Percentiles rank a stretch among this genome's conserved stretches.
phyloP scores from a whole-genome alignment of 2,329 filamentous ascomycete genomes.

The Penicillium capsulatum region DNA sequence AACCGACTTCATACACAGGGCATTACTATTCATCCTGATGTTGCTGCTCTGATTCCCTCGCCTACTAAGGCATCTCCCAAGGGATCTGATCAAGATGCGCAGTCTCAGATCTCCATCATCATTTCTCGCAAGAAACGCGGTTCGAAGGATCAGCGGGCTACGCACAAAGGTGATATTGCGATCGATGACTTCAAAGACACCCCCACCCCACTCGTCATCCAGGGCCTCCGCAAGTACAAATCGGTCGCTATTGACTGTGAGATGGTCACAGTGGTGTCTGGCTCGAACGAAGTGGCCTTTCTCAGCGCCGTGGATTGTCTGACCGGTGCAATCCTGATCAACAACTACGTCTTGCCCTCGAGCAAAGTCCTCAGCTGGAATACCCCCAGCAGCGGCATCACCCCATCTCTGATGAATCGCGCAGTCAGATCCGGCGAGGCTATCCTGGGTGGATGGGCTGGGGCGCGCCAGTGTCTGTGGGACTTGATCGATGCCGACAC shows the following conservation, averaged over 20 bases:
- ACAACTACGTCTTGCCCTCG: constrained; percentile 41
- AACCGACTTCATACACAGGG: background rate
- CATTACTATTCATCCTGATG: too few species aligned
- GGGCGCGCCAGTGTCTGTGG: constrained; percentile 44
- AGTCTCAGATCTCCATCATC: too few species aligned
- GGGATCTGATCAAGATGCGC: too few species aligned
- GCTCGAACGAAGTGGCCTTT: constrained; percentile 32
- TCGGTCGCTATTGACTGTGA: constrained; percentile 49
- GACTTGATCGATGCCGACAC: constrained; percentile 43
- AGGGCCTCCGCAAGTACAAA: constrained; percentile 1
- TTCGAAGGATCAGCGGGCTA: too few species aligned
- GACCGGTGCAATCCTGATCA: constrained; percentile 46
- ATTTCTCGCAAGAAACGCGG: too few species aligned
- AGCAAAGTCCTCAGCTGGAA: constrained; percentile 37
- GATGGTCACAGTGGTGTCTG: constrained; percentile 41
- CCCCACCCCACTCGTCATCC: background rate
- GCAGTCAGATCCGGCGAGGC: constrained; percentile 30
- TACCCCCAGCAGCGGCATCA: constrained; percentile 41
- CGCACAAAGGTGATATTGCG: background rate
- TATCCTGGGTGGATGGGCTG: constrained; percentile 40
- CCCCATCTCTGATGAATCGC: constrained; percentile 24
- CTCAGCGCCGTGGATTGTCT: constrained; percentile 45
- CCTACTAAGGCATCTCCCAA: too few species aligned
- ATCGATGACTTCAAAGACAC: background rate
- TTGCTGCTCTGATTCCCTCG: too few species aligned